Percentiles rank a stretch among this genome's conserved stretches.
Evolutionary conservation across 306 rosid genomes (phyloP).

Genomic region (Cucurbita maxima): DNA sequence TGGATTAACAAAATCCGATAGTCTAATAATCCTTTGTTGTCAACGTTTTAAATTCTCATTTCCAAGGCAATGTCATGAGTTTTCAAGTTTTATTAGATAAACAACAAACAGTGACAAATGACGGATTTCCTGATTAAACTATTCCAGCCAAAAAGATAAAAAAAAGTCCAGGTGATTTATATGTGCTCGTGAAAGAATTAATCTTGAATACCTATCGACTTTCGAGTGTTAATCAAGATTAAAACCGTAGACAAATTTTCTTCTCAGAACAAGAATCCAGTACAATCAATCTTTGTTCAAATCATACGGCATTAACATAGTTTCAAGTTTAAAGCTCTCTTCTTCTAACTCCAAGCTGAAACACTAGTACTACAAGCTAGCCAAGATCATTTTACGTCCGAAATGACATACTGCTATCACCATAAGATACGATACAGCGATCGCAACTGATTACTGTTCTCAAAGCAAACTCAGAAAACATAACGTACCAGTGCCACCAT

Average conservation of each 20-base stretch:
- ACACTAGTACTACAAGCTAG: neutral
- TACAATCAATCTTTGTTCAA: neutral
- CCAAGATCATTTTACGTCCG: neutral
- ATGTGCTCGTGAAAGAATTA: neutral
- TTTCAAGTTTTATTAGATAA: neutral
- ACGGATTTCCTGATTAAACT: neutral
- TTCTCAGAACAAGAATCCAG: neutral
- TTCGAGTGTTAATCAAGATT: too few relatives aligned
- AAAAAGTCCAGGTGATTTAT: neutral
- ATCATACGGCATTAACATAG: neutral
- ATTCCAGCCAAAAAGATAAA: neutral
- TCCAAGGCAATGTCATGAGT: neutral
- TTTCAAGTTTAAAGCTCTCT: neutral
- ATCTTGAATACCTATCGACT: neutral
- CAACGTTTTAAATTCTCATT: neutral
- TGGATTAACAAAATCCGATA: neutral
- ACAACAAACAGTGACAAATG: neutral
- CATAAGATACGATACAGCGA: neutral
- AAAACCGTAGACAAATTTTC: too few relatives aligned
- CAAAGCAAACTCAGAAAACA: neutral
- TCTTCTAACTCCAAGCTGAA: neutral
- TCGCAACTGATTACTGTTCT: neutral
- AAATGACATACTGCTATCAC: neutral
- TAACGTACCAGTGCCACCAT: slow-evolving; percentile 53
- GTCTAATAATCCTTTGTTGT: neutral